Evolutionary conservation across 2,329 filamentous ascomycete species (phyloP).

Genomic region (Myrmaecium sp.): DNA sequence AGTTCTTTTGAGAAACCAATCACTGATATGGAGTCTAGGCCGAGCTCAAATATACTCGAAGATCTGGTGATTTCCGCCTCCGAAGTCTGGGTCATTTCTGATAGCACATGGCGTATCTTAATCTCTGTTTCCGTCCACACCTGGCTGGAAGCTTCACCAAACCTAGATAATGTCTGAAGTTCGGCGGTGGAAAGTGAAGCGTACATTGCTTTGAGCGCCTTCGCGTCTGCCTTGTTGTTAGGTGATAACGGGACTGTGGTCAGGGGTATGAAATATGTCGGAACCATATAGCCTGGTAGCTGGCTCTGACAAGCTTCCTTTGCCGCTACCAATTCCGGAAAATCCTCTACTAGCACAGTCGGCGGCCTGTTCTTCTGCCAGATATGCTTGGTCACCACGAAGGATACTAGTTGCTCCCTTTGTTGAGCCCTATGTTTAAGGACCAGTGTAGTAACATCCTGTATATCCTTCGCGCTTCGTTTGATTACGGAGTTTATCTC

Average conservation of each 20-base stretch:
- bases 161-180: conserved; percentile 37
- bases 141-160: conserved; percentile 1
- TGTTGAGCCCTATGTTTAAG: conserved; percentile 51
- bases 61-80: conserved; percentile 33
- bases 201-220: conserved; percentile 51
- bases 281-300: conserved; percentile 79
- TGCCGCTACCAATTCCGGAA: conserved; percentile 8
- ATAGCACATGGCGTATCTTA: conserved; percentile 37
- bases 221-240: conserved; percentile 79
- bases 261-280: conserved; percentile 62
- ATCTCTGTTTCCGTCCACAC: conserved; percentile 16
- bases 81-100: no score
- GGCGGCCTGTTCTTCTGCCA: conserved; percentile 7
- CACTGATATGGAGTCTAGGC: conserved; percentile 74
- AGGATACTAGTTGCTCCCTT: conserved; percentile 73
- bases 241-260: conserved; percentile 60
- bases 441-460: conserved; percentile 63
- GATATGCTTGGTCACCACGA: conserved; percentile 29
- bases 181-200: conserved; percentile 39
- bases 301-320: conserved; percentile 46
- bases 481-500: conserved; percentile 81
- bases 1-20: conserved; percentile 51
- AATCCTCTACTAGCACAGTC: conserved; percentile 9
- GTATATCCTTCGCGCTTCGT: conserved; percentile 36
- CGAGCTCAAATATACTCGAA: conserved; percentile 68